These are phyloP conservation scores for Ballota nigra DNA, from an alignment of 257 asterid species.

Conservation along the genomic window DNA sequence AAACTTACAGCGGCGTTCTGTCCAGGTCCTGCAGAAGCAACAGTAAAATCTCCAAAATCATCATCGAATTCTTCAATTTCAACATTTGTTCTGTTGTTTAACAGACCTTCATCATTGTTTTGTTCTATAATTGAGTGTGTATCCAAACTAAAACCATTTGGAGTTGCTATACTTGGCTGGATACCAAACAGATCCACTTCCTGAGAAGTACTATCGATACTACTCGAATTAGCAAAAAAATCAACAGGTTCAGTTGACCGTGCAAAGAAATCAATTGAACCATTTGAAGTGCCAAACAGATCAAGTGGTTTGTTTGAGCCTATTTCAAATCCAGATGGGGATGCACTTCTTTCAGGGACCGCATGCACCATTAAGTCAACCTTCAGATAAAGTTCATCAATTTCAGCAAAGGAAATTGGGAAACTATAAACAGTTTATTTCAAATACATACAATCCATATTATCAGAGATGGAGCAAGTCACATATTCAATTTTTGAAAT, in stretches of 20 bases:
- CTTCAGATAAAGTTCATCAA: conserved; percentile 40
- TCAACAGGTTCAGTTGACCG: conserved; percentile 36
- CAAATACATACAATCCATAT: conserved; percentile 6
- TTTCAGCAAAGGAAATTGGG: conserved; percentile 30
- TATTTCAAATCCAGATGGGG: conserved; percentile 30
- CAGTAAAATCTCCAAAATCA: conserved; percentile 65
- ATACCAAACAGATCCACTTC: conserved; percentile 33
- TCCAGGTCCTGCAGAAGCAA: conserved; percentile 49
- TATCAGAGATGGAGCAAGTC: conserved; percentile 6
- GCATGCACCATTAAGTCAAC: conserved; percentile 33
- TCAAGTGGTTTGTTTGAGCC: conserved; percentile 30
- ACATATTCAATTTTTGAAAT: conserved; percentile 1
- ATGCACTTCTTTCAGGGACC: conserved; percentile 33
- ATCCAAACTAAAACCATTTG: conserved; percentile 30
- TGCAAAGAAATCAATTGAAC: conserved; percentile 32
- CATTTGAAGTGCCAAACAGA: conserved; percentile 39
- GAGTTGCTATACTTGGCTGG: conserved; percentile 33
- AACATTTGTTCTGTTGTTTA: conserved; percentile 29
- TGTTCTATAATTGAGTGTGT: conserved; percentile 29
- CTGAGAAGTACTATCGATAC: conserved; percentile 32
- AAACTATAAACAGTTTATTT: conserved; percentile 7
- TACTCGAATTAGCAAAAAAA: conserved; percentile 39
- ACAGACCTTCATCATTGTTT: conserved; percentile 22
- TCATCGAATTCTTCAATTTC: conserved; percentile 45
- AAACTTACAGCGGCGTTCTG: conserved; percentile 39